Evolutionary conservation across 2,329 filamentous ascomycete species (phyloP).

Genomic region (Sarocladium kiliense): DNA sequence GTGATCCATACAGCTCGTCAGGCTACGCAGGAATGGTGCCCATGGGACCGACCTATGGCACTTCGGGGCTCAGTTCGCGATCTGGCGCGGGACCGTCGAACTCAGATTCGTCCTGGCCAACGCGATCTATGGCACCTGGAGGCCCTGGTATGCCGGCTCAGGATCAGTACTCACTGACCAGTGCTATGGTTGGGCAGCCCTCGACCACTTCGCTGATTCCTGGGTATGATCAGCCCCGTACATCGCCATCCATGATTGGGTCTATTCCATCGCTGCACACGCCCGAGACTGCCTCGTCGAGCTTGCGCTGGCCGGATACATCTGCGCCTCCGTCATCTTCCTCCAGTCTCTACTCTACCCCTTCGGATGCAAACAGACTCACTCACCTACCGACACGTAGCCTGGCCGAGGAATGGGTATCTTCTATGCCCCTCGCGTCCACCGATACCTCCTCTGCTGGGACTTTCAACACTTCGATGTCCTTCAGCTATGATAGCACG

Average conservation of each 20-base stretch:
- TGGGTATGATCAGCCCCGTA: not conserved
- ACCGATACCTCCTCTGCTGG: not conserved
- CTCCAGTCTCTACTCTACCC: not conserved
- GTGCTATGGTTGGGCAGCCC: not conserved
- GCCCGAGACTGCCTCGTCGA: not conserved
- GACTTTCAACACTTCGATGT: not conserved
- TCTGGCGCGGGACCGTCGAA: not conserved
- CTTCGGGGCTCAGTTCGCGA: not conserved
- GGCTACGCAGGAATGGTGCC: not conserved
- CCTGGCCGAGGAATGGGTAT: not conserved
- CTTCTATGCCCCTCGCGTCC: not conserved
- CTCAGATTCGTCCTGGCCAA: not conserved
- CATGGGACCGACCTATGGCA: not conserved
- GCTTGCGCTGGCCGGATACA: not conserved
- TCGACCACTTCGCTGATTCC: not conserved
- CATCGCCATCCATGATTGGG: not conserved
- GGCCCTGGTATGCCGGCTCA: not conserved
- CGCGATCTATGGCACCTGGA: not conserved
- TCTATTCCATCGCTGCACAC: not conserved
- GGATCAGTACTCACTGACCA: not conserved
- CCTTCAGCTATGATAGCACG: not conserved
- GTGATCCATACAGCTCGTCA: not conserved
- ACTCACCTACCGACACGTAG: not conserved
- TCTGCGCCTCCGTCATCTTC: not conserved
- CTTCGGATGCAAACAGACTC: not conserved